Base-by-base conservation (phyloP, 768 basidiomycete species). In the Rhodotorula babjevae region DNA sequence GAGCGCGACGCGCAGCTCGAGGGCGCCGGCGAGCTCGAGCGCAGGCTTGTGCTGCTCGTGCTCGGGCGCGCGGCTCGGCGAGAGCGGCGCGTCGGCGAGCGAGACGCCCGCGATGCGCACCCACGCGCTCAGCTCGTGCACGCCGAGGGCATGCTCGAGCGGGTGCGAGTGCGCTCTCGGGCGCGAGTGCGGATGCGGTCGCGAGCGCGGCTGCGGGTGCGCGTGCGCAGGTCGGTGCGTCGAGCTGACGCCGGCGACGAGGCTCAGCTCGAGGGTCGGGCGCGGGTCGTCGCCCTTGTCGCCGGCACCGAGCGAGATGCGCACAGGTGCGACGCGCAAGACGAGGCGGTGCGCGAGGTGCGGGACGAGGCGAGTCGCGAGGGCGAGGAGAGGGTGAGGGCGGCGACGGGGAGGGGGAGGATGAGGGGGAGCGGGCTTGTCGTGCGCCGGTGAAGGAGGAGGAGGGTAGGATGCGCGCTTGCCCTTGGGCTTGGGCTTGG, bases 291-390 rank as follows among this genome's bases (percentile, higher is more conserved):
- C 9, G 36, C 36, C 36, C 5, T 36, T 6, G 21, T 27, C 53
- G 29, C 55, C 25, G 9, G 29, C 55, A 29, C 63, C 64, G 29
- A 66, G 33, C 3, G 40, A 21, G 57, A 67, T 1, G 6, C 3
- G 3, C 49, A 71, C 44, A 18, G 44, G 56, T 23, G 27, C 15
- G 70, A 62, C 15, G 1, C 47, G 47, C 29, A 71, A 9, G 16
- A 61, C 61, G 47, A 67, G 44, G 61, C 61, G 52, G 31, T 46
- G 56, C 29, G 19, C 25, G 70, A 62, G 21, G 2, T 50, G 47
- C 29, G 66, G 16, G 16, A 61, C 65, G 47, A 67, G 52, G 61
- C 61, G 52, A 8, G 44, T 42, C 60, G 49, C 5, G 61, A 63
- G 31, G 55, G 61, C 36, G 52, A 3, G 60, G 55, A 14, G 63